A percentile compares a stretch with the other conserved stretches of the same genome.
phyloP scores from a whole-genome alignment of 176 grass and related monocot genomes.

The Rhipidocladum racemiflorum region DNA sequence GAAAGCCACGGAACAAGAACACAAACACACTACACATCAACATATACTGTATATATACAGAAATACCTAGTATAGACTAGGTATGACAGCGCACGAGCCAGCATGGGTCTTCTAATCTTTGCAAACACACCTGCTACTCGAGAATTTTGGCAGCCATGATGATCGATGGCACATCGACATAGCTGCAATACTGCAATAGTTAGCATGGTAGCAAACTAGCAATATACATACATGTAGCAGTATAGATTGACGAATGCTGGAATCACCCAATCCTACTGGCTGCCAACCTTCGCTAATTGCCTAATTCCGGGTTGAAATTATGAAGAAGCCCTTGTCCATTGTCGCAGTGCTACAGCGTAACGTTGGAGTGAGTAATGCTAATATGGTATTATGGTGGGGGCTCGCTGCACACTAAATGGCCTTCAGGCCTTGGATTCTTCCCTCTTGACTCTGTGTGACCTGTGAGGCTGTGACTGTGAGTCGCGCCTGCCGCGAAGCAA shows the following conservation, averaged over 20 bases:
- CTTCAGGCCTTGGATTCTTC: not conserved
- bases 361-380: not conserved
- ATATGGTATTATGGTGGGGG: too few species aligned
- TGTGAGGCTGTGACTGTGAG: not conserved
- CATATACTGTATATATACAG: too few species aligned
- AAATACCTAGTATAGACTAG: too few species aligned
- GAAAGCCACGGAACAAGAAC: too few species aligned
- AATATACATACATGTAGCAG: not conserved
- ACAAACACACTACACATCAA: too few species aligned
- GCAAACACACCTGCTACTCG: not conserved
- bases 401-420: not conserved
- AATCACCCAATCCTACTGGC: not conserved
- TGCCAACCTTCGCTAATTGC: not conserved
- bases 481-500: not conserved
- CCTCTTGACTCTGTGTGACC: too few species aligned
- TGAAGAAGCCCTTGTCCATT: not conserved
- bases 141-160: not conserved
- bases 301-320: not conserved
- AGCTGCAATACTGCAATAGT: not conserved
- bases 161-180: not conserved
- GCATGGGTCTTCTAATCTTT: too few species aligned
- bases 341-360: too few species aligned
- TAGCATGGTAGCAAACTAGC: not conserved
- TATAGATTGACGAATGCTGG: not conserved
- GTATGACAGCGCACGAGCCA: not conserved